These are phyloP conservation scores for Suillus americanus DNA, from an alignment of 768 basidiomycete species.

Conservation along the genomic window DNA sequence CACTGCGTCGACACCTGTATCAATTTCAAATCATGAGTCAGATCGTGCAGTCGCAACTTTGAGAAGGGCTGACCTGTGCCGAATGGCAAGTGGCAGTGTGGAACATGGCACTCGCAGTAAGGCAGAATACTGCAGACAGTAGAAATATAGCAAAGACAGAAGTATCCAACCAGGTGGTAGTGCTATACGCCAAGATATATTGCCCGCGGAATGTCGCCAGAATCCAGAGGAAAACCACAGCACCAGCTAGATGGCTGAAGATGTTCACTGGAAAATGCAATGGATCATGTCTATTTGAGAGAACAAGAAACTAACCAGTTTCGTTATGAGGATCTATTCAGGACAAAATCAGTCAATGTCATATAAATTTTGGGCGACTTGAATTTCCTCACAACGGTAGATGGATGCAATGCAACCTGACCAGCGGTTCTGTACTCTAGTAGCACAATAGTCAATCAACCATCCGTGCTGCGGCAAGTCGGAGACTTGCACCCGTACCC, in stretches of 20 bases:
- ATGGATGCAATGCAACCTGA: constrained; percentile 60
- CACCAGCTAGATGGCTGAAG: constrained; percentile 76
- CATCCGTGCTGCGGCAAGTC: constrained; percentile 7
- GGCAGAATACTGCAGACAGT: constrained; percentile 68
- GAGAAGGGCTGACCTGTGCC: constrained; percentile 44
- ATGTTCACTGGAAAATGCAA: constrained; percentile 67
- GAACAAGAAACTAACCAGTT: constrained; percentile 46
- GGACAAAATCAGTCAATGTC: constrained; percentile 17
- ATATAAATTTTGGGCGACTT: constrained; percentile 8
- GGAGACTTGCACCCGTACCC: constrained; percentile 5
- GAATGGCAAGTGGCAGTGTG: constrained; percentile 79
- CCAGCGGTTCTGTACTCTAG: constrained; percentile 61
- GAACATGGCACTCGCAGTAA: constrained; percentile 68
- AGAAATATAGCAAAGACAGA: constrained; percentile 66
- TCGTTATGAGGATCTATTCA: constrained; percentile 74
- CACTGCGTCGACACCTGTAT: constrained; percentile 57
- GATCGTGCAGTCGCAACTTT: background rate
- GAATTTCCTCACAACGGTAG: constrained; percentile 57
- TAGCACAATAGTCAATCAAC: constrained; percentile 3
- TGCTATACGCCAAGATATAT: constrained; percentile 50
- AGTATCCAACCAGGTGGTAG: constrained; percentile 60
- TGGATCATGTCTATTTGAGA: constrained; percentile 2
- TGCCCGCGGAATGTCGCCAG: constrained; percentile 51
- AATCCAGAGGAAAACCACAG: constrained; percentile 57
- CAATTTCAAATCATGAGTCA: constrained; percentile 4